These are phyloP conservation scores for Eucalyptus microcorys DNA, from an alignment of 345 rosid species.

Conservation along the genomic window DNA sequence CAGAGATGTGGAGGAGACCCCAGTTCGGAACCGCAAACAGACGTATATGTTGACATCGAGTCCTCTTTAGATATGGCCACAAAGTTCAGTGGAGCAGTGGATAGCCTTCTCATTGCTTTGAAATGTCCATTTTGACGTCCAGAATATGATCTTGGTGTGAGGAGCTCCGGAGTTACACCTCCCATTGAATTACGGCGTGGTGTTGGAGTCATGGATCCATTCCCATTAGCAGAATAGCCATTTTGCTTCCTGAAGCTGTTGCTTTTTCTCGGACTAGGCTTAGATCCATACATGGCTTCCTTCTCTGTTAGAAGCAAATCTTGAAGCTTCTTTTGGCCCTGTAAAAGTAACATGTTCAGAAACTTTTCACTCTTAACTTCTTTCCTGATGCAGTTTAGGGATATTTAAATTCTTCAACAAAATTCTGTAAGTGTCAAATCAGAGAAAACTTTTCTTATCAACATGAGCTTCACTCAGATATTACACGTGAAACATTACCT, in stretches of 20 bases:
- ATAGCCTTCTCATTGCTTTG: constrained; percentile 75
- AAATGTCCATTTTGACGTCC: constrained; percentile 86
- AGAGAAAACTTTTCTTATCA: neutral
- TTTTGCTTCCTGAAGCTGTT: constrained; percentile 76
- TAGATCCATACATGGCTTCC: constrained; percentile 87
- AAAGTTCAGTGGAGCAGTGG: constrained; percentile 73
- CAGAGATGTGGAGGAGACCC: constrained; percentile 63
- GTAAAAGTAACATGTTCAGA: neutral
- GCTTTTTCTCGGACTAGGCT: constrained; percentile 84
- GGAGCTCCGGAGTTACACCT: constrained; percentile 65
- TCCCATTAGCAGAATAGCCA: constrained; percentile 68
- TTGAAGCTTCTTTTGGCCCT: constrained; percentile 97
- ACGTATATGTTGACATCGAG: constrained; percentile 71
- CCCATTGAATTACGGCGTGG: constrained; percentile 77
- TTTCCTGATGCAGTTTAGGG: neutral
- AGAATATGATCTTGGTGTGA: constrained; percentile 86
- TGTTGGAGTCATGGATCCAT: constrained; percentile 82
- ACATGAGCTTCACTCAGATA: neutral
- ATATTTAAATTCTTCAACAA: neutral
- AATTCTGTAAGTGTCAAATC: neutral
- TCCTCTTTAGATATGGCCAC: constrained; percentile 89
- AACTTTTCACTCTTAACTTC: neutral
- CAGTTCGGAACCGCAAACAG: constrained; percentile 69
- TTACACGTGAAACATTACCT: constrained; percentile 23
- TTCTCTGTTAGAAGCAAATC: constrained; percentile 78